phyloP scores from a whole-genome alignment of 352 stramenopile species.

The Globisporangium canariense region DNA sequence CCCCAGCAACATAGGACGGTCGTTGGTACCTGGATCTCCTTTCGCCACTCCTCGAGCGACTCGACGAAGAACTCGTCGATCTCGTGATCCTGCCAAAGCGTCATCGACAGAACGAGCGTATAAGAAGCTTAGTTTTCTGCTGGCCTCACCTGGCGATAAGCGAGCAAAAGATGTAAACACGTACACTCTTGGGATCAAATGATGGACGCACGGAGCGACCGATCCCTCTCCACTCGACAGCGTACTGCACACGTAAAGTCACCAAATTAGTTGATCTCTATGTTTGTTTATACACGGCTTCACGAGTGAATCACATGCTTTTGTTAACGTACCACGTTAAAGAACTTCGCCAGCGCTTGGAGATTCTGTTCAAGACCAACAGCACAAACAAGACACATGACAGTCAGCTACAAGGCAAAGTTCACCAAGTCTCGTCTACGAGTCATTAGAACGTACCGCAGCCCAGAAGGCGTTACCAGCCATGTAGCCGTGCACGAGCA shows the following conservation, averaged over 20 bases:
- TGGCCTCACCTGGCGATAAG: too few relatives aligned
- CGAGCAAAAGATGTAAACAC: not conserved
- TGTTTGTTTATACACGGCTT: not conserved
- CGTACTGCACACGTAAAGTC: constrained; percentile 38
- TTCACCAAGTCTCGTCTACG: not conserved
- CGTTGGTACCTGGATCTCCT: constrained; percentile 35
- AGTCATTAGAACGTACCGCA: constrained; percentile 28
- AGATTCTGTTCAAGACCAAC: constrained; percentile 39
- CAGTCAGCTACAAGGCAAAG: not conserved
- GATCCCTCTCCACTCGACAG: constrained; percentile 81
- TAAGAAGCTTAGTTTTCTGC: too few relatives aligned
- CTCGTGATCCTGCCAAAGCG: constrained; percentile 51
- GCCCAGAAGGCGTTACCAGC: constrained; percentile 77
- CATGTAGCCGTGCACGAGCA: constrained; percentile 79
- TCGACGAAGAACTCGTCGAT: constrained; percentile 82
- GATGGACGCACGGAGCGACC: constrained; percentile 63
- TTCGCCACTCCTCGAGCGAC: constrained; percentile 71
- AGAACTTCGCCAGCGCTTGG: constrained; percentile 69
- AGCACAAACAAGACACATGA: constrained; percentile 7
- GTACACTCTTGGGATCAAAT: constrained; percentile 54
- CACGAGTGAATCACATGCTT: not conserved
- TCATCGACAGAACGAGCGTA: not conserved
- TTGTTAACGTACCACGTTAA: constrained; percentile 62
- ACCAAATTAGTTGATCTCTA: not conserved
- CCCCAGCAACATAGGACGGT: not conserved